phyloP scores from a whole-genome alignment of 23 red algal genomes.

The Porphyridium purpureum region DNA sequence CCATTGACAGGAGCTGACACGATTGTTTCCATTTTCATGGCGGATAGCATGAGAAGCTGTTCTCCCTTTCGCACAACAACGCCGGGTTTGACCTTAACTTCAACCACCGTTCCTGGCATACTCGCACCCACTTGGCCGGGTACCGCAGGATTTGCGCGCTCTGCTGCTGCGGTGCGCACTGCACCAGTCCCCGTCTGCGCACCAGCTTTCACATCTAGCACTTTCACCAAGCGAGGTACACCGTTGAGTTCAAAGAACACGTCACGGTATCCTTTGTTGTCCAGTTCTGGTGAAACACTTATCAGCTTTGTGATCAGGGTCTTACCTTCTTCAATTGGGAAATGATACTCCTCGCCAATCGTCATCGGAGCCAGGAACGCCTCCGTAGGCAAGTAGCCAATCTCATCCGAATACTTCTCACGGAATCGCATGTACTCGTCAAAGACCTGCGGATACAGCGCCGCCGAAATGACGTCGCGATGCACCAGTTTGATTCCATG shows the following conservation, averaged over 20 bases:
- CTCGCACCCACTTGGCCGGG: slow-evolving; percentile 2
- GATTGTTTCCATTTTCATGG: slow-evolving; percentile 12
- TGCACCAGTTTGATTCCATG: not conserved
- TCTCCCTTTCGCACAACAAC: not conserved
- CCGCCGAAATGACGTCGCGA: slow-evolving; percentile 5
- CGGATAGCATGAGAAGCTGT: slow-evolving; percentile 2
- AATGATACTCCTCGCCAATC: slow-evolving; percentile 1
- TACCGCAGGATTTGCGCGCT: not conserved
- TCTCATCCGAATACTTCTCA: not conserved
- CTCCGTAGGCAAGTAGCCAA: slow-evolving; percentile 1
- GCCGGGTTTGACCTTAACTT: not conserved
- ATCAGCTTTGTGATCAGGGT: not conserved
- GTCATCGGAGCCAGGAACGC: slow-evolving; percentile 1
- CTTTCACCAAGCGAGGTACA: not conserved
- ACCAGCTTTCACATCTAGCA: not conserved
- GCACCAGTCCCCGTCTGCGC: too few relatives aligned
- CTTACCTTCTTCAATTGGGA: slow-evolving; percentile 5
- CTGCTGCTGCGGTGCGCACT: not conserved
- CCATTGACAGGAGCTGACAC: slow-evolving; percentile 1
- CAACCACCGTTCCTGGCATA: slow-evolving; percentile 6
- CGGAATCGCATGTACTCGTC: slow-evolving; percentile 6
- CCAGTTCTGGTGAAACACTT: not conserved
- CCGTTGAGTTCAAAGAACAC: slow-evolving; percentile 13
- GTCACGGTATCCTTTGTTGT: slow-evolving; percentile 1
- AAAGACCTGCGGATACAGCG: slow-evolving; percentile 6